Conservation (phyloP, 169 alveolate species). For the Plasmodium fragile region DNA sequence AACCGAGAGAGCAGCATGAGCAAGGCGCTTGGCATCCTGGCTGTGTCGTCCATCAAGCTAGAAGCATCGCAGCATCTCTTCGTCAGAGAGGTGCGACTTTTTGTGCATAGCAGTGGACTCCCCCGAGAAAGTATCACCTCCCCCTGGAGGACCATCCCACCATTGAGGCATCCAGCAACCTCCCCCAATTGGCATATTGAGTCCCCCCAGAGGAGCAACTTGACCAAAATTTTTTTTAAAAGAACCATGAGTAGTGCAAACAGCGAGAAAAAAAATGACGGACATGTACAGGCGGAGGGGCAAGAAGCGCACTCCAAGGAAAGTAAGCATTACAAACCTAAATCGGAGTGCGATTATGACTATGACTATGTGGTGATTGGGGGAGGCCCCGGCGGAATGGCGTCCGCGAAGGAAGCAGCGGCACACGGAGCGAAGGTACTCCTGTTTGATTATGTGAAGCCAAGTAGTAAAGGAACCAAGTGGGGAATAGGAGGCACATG, state of each 20-base stretch:
- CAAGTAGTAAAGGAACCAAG: slow-evolving; percentile 95
- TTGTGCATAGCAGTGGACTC: neutral
- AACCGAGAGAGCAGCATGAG: slow-evolving; percentile 23
- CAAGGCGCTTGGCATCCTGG: slow-evolving; percentile 7
- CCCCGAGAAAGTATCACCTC: neutral
- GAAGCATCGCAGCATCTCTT: slow-evolving; percentile 1
- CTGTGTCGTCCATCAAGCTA: neutral
- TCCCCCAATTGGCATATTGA: neutral
- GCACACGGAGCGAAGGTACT: slow-evolving; percentile 94
- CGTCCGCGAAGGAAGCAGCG: slow-evolving; percentile 97
- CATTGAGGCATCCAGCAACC: neutral
- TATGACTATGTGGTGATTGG: slow-evolving; percentile 92
- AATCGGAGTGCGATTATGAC: neutral
- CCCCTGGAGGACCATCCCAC: neutral
- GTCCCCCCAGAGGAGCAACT: neutral
- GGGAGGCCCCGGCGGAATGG: slow-evolving; percentile 95
- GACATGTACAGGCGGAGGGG: neutral
- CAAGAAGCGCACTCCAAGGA: neutral
- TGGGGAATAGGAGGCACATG: slow-evolving; percentile 99
- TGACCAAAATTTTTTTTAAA: neutral
- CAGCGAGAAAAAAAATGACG: slow-evolving; percentile 8
- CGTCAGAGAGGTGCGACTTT: neutral
- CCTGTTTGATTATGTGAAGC: slow-evolving; percentile 96
- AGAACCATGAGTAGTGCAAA: slow-evolving; percentile 12
- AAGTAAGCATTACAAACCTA: neutral